Evolutionary conservation across 441 rosid genomes (phyloP).

Genomic region (Aquilaria agallochum): DNA sequence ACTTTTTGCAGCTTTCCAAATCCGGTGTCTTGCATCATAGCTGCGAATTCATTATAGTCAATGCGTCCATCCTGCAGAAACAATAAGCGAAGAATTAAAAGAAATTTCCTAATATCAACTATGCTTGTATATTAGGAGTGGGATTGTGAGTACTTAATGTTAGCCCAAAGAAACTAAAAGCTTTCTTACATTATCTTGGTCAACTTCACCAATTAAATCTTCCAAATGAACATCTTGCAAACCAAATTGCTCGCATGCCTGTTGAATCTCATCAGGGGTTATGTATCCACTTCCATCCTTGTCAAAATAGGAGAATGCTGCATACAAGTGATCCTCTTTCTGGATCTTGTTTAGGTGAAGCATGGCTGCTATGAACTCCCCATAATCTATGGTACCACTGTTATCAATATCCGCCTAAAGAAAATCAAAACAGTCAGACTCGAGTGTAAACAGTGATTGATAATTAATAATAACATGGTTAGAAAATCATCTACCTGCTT

Average conservation of each 20-base stretch:
- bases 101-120: not conserved
- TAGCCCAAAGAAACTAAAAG: not conserved
- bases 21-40: constrained; percentile 82
- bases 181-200: constrained; percentile 68
- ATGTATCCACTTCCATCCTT: constrained; percentile 94
- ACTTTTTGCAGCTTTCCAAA: constrained; percentile 34
- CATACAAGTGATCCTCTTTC: constrained; percentile 79
- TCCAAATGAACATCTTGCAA: constrained; percentile 58
- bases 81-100: not conserved
- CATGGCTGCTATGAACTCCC: constrained; percentile 97
- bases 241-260: constrained; percentile 80
- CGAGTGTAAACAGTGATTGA: not conserved
- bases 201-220: constrained; percentile 75
- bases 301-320: constrained; percentile 91
- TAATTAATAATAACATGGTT: too few relatives aligned
- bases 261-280: constrained; percentile 83
- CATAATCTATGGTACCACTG: constrained; percentile 91
- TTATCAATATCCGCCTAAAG: constrained; percentile 90
- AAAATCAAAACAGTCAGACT: constrained; percentile 3
- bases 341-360: constrained; percentile 83
- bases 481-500: too few relatives aligned
- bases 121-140: not conserved
- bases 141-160: not conserved
- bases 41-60: constrained; percentile 90
- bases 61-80: constrained; percentile 80